These are phyloP conservation scores for Citrus inodora DNA, from an alignment of 345 rosid species.

Conservation along the genomic window DNA sequence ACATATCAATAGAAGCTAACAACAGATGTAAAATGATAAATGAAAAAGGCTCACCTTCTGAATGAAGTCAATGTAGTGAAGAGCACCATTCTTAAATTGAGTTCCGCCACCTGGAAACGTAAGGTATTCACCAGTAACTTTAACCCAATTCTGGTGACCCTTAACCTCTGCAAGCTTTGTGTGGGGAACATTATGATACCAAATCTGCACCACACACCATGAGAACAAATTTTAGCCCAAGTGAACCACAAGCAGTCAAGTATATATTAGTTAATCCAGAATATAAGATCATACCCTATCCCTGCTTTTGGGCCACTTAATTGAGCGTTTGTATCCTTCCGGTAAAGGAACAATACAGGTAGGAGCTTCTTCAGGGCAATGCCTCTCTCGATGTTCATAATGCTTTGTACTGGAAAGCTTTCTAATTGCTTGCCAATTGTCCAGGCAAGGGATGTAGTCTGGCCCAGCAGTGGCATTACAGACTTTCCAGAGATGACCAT, in stretches of 20 bases:
- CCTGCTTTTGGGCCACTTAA: slow-evolving; percentile 90
- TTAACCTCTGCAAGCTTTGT: slow-evolving; percentile 62
- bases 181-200: slow-evolving; percentile 71
- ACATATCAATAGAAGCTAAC: not conserved
- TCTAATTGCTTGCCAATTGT: slow-evolving; percentile 68
- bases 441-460: slow-evolving; percentile 97
- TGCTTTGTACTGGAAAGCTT: slow-evolving; percentile 65
- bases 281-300: slow-evolving; percentile 45
- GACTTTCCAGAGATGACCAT: slow-evolving; percentile 54
- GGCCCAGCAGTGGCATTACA: slow-evolving; percentile 89
- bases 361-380: slow-evolving; percentile 82
- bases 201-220: slow-evolving; percentile 44
- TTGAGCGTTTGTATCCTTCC: slow-evolving; percentile 62
- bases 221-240: slow-evolving; percentile 10
- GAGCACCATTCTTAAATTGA: slow-evolving; percentile 54
- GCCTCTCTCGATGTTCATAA: slow-evolving; percentile 92
- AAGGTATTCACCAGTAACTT: slow-evolving; percentile 49
- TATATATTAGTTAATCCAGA: not conserved
- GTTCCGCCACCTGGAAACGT: slow-evolving; percentile 63
- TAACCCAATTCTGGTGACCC: slow-evolving; percentile 82
- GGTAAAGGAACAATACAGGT: slow-evolving; percentile 82
- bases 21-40: not conserved
- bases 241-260: not conserved
- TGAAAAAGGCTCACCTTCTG: slow-evolving; percentile 31
- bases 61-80: slow-evolving; percentile 48